Evolutionary conservation across 1,139 yeast genomes (phyloP).

Genomic region (Protomyces lactucae-debilis): DNA sequence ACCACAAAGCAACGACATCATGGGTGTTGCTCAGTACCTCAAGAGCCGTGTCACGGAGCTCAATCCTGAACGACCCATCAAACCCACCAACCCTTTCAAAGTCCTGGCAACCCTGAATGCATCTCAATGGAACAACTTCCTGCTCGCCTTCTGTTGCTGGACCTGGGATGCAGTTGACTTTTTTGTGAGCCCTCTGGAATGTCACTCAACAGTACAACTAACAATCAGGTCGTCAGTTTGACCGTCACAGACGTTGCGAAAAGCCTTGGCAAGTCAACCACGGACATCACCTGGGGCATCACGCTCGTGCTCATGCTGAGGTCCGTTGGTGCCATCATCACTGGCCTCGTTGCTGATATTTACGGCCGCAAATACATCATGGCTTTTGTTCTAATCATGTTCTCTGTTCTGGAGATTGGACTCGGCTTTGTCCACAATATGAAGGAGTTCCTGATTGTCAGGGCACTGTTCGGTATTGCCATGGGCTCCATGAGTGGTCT

Average conservation of each 20-base stretch:
- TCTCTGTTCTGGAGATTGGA: slow-evolving; percentile 61
- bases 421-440: slow-evolving; percentile 66
- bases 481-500: slow-evolving; percentile 71
- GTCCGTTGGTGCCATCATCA: slow-evolving; percentile 58
- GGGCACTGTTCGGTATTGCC: slow-evolving; percentile 62
- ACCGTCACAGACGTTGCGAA: slow-evolving; percentile 55
- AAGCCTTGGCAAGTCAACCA: slow-evolving; percentile 48
- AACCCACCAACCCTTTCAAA: not conserved
- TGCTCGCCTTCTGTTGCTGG: not conserved
- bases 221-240: slow-evolving; percentile 35
- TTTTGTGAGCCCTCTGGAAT: not conserved
- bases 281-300: slow-evolving; percentile 64
- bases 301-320: slow-evolving; percentile 61
- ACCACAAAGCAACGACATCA: not conserved
- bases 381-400: slow-evolving; percentile 50
- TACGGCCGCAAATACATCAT: slow-evolving; percentile 73
- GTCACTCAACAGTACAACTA: too few species aligned
- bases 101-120: not conserved
- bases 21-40: not conserved
- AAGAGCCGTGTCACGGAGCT: not conserved
- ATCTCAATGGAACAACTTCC: not conserved
- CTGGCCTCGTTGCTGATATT: slow-evolving; percentile 62
- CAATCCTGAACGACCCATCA: not conserved
- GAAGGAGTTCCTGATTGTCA: slow-evolving; percentile 57
- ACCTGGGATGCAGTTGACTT: not conserved